phyloP scores from a whole-genome alignment of 2,329 filamentous ascomycete genomes.

The Fusarium kyushuense region DNA sequence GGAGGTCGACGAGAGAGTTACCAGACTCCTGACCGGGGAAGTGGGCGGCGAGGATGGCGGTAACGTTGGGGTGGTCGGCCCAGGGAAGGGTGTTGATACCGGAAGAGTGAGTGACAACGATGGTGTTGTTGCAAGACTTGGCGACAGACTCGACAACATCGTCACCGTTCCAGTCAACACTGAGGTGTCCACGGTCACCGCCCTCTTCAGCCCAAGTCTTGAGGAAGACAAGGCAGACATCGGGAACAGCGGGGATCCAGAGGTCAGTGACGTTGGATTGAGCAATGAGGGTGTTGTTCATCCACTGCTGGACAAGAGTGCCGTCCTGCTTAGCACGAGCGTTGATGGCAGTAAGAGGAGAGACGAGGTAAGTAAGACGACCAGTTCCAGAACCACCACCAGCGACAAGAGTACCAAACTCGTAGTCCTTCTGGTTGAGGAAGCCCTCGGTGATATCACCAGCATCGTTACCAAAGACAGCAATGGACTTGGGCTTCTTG shows the following conservation, averaged over 20 bases:
- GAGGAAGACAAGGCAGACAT: slow-evolving; percentile 74
- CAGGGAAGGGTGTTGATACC: slow-evolving; percentile 75
- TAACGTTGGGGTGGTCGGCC: slow-evolving; percentile 75
- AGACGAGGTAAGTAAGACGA: slow-evolving; percentile 54
- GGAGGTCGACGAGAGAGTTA: slow-evolving; percentile 72
- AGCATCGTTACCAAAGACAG: slow-evolving; percentile 65
- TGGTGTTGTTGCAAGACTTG: slow-evolving; percentile 70
- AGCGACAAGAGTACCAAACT: slow-evolving; percentile 68
- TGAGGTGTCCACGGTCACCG: slow-evolving; percentile 66
- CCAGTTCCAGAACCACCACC: slow-evolving; percentile 66
- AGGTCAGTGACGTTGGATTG: slow-evolving; percentile 58
- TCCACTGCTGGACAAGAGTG: slow-evolving; percentile 60
- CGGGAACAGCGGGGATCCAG: slow-evolving; percentile 63
- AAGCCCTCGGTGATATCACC: slow-evolving; percentile 71
- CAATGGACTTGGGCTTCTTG: slow-evolving; percentile 67
- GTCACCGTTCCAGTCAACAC: slow-evolving; percentile 70
- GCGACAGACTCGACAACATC: slow-evolving; percentile 72
- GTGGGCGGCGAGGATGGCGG: slow-evolving; percentile 75
- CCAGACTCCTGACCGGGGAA: slow-evolving; percentile 79
- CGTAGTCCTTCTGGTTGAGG: slow-evolving; percentile 72
- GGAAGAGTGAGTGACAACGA: slow-evolving; percentile 77
- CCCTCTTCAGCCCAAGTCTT: slow-evolving; percentile 76
- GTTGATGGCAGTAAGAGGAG: slow-evolving; percentile 56
- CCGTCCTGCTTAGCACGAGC: slow-evolving; percentile 61
- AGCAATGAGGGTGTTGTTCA: slow-evolving; percentile 60